A percentile compares a stretch with the other conserved stretches of the same genome.
Evolutionary conservation across 768 basidiomycete species (phyloP).

Genomic region (Clitopilus hobsonii): DNA sequence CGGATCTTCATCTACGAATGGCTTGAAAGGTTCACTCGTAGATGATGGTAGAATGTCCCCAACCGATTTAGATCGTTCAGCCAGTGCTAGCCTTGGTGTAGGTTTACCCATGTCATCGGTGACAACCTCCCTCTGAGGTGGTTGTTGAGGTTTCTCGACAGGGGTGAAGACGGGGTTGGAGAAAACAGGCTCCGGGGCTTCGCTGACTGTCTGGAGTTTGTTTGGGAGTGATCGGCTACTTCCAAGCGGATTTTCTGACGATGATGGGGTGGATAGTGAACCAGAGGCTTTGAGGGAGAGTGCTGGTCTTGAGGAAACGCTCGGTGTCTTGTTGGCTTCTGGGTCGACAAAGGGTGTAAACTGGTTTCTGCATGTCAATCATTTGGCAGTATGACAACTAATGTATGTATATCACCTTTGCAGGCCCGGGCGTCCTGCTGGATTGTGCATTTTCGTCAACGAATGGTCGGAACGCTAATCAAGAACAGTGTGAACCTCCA

Average conservation of each 20-base stretch:
- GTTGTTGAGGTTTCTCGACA: slow-evolving; percentile 32
- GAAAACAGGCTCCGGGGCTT: slow-evolving; percentile 43
- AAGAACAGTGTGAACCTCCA: background rate
- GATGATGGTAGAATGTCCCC: slow-evolving; percentile 22
- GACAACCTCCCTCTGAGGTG: slow-evolving; percentile 36
- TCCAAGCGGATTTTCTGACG: slow-evolving; percentile 19
- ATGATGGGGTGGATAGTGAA: slow-evolving; percentile 15
- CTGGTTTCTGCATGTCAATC: slow-evolving; percentile 25
- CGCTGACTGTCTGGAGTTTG: slow-evolving; percentile 28
- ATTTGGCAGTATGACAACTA: slow-evolving; percentile 10
- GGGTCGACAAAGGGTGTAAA: slow-evolving; percentile 65
- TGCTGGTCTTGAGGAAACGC: slow-evolving; percentile 33
- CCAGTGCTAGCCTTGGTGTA: slow-evolving; percentile 23
- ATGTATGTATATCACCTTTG: slow-evolving; percentile 30
- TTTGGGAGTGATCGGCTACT: slow-evolving; percentile 24
- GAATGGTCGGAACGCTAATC: slow-evolving; percentile 61
- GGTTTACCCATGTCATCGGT: slow-evolving; percentile 42
- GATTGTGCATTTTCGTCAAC: slow-evolving; percentile 53
- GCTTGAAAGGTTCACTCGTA: slow-evolving; percentile 27
- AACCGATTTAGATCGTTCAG: slow-evolving; percentile 39
- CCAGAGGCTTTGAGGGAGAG: slow-evolving; percentile 48
- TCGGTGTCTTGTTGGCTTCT: slow-evolving; percentile 41
- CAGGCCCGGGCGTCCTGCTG: slow-evolving; percentile 31
- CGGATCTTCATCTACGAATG: slow-evolving; percentile 32
- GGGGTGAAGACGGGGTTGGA: slow-evolving; percentile 62